Percentiles rank a stretch among this genome's conserved stretches.
phyloP scores from a whole-genome alignment of 352 stramenopile species.

The Thraustochytrium aureum region DNA sequence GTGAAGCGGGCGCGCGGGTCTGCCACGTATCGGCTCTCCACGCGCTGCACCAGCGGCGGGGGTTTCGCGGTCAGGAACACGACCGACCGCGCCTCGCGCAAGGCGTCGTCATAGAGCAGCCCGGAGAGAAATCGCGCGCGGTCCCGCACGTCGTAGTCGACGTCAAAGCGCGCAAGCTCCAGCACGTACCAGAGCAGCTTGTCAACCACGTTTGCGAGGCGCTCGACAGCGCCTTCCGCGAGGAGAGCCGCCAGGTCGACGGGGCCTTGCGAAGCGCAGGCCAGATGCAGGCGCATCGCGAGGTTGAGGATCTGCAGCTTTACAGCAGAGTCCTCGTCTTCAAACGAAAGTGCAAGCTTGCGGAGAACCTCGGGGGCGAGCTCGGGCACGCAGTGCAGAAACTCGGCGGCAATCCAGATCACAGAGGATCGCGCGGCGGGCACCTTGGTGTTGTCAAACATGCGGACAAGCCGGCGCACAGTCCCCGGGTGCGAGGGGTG shows the following conservation, averaged over 20 bases:
- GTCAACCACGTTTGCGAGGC: slow-evolving; percentile 66
- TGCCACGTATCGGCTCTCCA: slow-evolving; percentile 59
- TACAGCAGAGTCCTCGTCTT: slow-evolving; percentile 77
- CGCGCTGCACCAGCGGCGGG: slow-evolving; percentile 68
- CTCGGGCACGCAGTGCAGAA: slow-evolving; percentile 63
- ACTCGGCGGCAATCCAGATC: slow-evolving; percentile 88
- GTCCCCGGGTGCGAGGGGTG: slow-evolving; percentile 61
- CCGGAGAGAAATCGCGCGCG: slow-evolving; percentile 75
- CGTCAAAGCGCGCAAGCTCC: slow-evolving; percentile 86
- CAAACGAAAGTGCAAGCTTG: slow-evolving; percentile 78
- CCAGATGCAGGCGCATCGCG: slow-evolving; percentile 75
- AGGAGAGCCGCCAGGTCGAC: slow-evolving; percentile 15
- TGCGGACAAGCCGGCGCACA: slow-evolving; percentile 63
- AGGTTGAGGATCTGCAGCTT: slow-evolving; percentile 88
- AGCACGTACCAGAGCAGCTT: slow-evolving; percentile 82
- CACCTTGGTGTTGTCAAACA: slow-evolving; percentile 56
- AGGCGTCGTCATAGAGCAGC: slow-evolving; percentile 63
- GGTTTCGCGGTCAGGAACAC: slow-evolving; percentile 75
- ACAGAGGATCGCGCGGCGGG: slow-evolving; percentile 77
- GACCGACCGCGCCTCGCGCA: slow-evolving; percentile 64
- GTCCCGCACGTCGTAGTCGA: slow-evolving; percentile 87
- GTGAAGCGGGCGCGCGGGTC: slow-evolving; percentile 70
- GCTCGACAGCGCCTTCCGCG: slow-evolving; percentile 68
- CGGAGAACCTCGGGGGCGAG: slow-evolving; percentile 77
- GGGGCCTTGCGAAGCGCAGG: slow-evolving; percentile 13